A percentile compares a stretch with the other conserved stretches of the same genome.
Conservation (phyloP, 805 yeast genomes). For the Saccharomycopsis microspora region DNA sequence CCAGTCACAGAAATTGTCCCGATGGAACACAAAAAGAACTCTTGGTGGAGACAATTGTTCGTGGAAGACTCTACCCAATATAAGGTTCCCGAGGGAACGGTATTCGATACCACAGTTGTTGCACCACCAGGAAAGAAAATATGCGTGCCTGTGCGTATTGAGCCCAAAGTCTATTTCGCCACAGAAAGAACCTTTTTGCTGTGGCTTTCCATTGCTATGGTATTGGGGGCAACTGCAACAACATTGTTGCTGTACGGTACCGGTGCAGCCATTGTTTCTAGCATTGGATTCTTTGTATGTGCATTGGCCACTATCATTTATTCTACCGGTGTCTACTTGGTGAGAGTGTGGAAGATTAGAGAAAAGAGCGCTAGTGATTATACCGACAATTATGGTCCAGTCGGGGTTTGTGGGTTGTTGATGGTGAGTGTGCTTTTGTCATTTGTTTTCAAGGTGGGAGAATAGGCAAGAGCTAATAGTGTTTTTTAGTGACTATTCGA, state of each 20-base stretch:
- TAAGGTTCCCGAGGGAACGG: slow-evolving; percentile 55
- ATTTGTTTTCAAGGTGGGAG: slow-evolving; percentile 39
- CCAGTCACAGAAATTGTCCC: no score
- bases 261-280: slow-evolving; percentile 61
- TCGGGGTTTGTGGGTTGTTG: slow-evolving; percentile 63
- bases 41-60: slow-evolving; percentile 26
- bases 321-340: slow-evolving; percentile 61
- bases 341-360: slow-evolving; percentile 77
- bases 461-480: slow-evolving; percentile 15
- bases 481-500: neutral
- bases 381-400: slow-evolving; percentile 84
- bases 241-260: slow-evolving; percentile 77
- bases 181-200: slow-evolving; percentile 90
- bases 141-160: slow-evolving; percentile 90
- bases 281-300: slow-evolving; percentile 76
- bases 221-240: slow-evolving; percentile 82
- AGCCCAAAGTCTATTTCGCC: slow-evolving; percentile 98
- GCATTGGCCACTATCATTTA: slow-evolving; percentile 66
- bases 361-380: slow-evolving; percentile 73
- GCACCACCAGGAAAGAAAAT: slow-evolving; percentile 87
- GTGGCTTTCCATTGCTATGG: slow-evolving; percentile 87
- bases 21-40: no score
- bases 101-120: slow-evolving; percentile 41
- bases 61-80: slow-evolving; percentile 38
- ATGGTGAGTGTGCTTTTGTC: slow-evolving; percentile 57